phyloP scores from a whole-genome alignment of 1,139 yeast genomes.

The Scheffersomyces insectosa region DNA sequence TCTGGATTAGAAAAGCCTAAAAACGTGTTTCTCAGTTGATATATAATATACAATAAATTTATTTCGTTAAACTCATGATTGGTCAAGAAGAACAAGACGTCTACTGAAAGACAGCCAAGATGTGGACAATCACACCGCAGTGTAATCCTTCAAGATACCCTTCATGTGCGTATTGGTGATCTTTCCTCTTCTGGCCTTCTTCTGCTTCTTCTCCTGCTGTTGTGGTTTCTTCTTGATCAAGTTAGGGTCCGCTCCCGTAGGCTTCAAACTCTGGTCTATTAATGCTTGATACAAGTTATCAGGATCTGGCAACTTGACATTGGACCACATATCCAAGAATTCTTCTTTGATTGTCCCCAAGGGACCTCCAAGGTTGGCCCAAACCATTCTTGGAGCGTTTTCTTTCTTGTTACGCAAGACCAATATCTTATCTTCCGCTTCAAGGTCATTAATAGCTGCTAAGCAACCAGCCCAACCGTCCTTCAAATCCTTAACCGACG shows the following conservation, averaged over 20 bases:
- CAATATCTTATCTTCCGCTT: constrained; percentile 70
- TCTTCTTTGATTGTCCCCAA: constrained; percentile 79
- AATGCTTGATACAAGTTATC: constrained; percentile 78
- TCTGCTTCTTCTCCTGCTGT: constrained; percentile 70
- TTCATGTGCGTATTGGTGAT: constrained; percentile 95
- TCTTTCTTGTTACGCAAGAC: constrained; percentile 91
- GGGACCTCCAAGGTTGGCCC: constrained; percentile 84
- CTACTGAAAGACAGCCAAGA: too few relatives aligned
- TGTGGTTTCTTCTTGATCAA: constrained; percentile 69
- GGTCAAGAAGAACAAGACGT: too few relatives aligned
- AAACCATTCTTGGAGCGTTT: constrained; percentile 82
- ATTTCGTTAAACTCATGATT: constrained; percentile 18
- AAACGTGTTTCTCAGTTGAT: too few relatives aligned
- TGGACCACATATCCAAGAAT: constrained; percentile 78
- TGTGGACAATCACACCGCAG: constrained; percentile 9
- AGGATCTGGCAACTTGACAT: constrained; percentile 75
- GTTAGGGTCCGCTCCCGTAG: constrained; percentile 97
- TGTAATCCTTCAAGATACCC: constrained; percentile 88
- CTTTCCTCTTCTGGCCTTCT: constrained; percentile 90
- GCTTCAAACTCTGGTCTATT: constrained; percentile 84
- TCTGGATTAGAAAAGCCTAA: too few relatives aligned
- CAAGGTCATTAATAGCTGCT: constrained; percentile 73
- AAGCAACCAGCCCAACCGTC: constrained; percentile 98
- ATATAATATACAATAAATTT: background rate
- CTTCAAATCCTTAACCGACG: constrained; percentile 81